Percentiles rank a stretch among this genome's conserved stretches.
Conservation (phyloP, 345 rosid species). For the Brassica juncea region DNA sequence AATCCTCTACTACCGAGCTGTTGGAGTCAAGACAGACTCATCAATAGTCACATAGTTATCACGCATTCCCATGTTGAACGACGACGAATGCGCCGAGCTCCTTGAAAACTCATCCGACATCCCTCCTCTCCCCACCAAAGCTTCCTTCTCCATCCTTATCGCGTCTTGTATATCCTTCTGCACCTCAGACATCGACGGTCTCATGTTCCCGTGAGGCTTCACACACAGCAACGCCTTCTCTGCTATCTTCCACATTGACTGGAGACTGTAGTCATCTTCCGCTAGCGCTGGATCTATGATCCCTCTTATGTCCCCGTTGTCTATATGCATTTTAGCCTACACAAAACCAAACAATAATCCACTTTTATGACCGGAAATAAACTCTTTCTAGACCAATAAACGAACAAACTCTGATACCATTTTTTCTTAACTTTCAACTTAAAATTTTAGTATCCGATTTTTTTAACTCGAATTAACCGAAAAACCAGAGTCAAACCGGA, state of each 20-base stretch:
- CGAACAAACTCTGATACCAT: not conserved
- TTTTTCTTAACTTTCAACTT: not conserved
- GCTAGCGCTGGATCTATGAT: constrained; percentile 71
- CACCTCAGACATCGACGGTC: constrained; percentile 92
- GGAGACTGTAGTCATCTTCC: constrained; percentile 75
- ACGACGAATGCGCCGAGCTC: constrained; percentile 74
- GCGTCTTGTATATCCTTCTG: constrained; percentile 97
- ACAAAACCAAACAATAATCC: not conserved
- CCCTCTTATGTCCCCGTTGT: constrained; percentile 89
- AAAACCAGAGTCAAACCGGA: not conserved
- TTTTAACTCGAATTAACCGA: not conserved
- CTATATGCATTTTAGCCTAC: constrained; percentile 91
- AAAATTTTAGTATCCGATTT: too few species aligned
- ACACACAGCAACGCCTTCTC: constrained; percentile 95
- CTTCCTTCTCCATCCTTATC: constrained; percentile 71
- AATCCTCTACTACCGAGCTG: constrained; percentile 53
- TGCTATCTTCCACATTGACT: constrained; percentile 98
- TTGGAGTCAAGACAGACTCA: constrained; percentile 63
- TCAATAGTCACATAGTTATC: constrained; percentile 62
- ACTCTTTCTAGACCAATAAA: not conserved
- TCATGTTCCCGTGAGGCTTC: constrained; percentile 85
- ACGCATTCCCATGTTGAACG: constrained; percentile 51
- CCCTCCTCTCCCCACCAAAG: constrained; percentile 54
- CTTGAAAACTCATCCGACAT: constrained; percentile 74
- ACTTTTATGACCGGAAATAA: not conserved